Conservation (phyloP, 495 filamentous ascomycete species). For the Amniculicola lignicola region DNA sequence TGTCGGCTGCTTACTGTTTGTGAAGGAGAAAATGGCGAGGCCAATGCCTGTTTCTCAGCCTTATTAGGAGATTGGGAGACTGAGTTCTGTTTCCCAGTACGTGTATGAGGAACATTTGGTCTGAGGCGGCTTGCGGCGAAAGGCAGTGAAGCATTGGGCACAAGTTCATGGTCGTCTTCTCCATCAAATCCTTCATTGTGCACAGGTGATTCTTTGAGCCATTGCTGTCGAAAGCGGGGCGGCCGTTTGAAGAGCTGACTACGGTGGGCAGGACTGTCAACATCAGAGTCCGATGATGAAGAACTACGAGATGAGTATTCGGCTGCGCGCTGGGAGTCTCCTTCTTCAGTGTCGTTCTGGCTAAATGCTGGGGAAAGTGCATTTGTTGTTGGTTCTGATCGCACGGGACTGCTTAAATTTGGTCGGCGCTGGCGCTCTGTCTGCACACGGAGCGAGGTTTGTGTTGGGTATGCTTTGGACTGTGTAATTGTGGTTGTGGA, state of each 20-base stretch:
- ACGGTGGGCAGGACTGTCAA: slow-evolving; percentile 13
- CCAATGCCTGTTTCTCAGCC: slow-evolving; percentile 8
- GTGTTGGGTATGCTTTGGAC: slow-evolving; percentile 22
- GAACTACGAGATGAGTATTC: slow-evolving; percentile 26
- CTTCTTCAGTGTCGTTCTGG: slow-evolving; percentile 1
- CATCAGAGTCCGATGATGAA: slow-evolving; percentile 46
- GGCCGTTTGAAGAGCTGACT: slow-evolving; percentile 32
- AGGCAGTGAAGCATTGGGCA: slow-evolving; percentile 47
- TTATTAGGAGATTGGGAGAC: neutral
- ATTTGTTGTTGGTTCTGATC: too few species aligned
- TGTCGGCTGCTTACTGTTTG: neutral
- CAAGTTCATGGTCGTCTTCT: slow-evolving; percentile 57
- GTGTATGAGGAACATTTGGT: too few species aligned
- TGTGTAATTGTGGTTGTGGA: slow-evolving; percentile 49
- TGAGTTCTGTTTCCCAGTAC: neutral
- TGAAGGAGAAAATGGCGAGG: neutral
- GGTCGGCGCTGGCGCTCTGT: too few species aligned
- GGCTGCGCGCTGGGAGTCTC: neutral
- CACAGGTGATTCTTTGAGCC: slow-evolving; percentile 39
- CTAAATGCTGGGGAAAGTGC: too few species aligned
- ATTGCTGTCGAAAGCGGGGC: slow-evolving; percentile 39
- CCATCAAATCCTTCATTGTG: slow-evolving; percentile 57
- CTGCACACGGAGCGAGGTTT: neutral
- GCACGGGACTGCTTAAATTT: too few species aligned
- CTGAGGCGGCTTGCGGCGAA: neutral